These are phyloP conservation scores for Cryptococcus sp. DNA, from an alignment of 1,284 basidiomycete genomes.

Conservation along the genomic window DNA sequence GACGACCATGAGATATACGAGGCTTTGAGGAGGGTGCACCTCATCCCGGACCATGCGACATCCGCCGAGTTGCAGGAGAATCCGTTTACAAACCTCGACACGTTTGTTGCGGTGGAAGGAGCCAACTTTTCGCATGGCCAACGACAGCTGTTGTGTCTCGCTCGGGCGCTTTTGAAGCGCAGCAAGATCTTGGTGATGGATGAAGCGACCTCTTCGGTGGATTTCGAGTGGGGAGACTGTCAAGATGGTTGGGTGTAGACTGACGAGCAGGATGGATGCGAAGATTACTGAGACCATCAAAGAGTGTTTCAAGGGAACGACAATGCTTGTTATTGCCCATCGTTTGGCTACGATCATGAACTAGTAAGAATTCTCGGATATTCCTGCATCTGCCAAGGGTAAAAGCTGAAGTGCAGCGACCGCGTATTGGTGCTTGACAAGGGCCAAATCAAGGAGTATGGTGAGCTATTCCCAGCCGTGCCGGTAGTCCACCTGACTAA, in stretches of 20 bases:
- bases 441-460: slow-evolving; percentile 51
- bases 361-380: slow-evolving; percentile 21
- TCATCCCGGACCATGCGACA: slow-evolving; percentile 35
- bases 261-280: slow-evolving; percentile 56
- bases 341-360: slow-evolving; percentile 55
- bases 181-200: slow-evolving; percentile 65
- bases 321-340: slow-evolving; percentile 68
- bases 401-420: slow-evolving; percentile 51
- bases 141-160: slow-evolving; percentile 67
- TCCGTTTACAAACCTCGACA: slow-evolving; percentile 53
- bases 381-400: neutral
- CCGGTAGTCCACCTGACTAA: neutral
- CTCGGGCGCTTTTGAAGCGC: slow-evolving; percentile 64
- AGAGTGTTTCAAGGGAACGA: slow-evolving; percentile 59
- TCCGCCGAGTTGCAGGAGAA: slow-evolving; percentile 50
- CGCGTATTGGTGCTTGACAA: slow-evolving; percentile 68
- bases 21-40: slow-evolving; percentile 55
- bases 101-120: slow-evolving; percentile 48
- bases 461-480: slow-evolving; percentile 6
- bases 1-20: slow-evolving; percentile 55
- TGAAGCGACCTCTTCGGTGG: slow-evolving; percentile 72
- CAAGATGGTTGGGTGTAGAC: neutral
- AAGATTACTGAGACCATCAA: slow-evolving; percentile 70
- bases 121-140: slow-evolving; percentile 72
- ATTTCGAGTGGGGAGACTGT: slow-evolving; percentile 55